Conservation (phyloP, 768 basidiomycete species). For the Amanita rubescens region DNA sequence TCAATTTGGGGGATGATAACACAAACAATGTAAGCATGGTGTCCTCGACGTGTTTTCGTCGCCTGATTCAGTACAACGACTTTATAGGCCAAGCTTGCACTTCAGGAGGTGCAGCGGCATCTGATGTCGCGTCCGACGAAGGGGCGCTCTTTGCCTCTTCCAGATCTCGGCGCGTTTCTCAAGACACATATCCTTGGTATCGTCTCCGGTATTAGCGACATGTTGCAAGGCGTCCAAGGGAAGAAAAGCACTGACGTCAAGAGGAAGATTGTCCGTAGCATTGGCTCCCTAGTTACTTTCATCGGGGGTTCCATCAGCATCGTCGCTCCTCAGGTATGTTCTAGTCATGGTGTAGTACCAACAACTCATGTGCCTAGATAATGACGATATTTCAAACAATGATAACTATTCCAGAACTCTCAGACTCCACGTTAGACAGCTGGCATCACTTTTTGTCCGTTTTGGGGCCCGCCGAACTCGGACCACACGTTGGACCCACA, state of each 20-base stretch:
- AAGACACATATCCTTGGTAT: slow-evolving; percentile 77
- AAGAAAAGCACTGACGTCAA: slow-evolving; percentile 66
- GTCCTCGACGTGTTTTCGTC: slow-evolving; percentile 12
- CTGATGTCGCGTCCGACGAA: slow-evolving; percentile 24
- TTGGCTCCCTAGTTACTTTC: slow-evolving; percentile 63
- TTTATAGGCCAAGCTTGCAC: slow-evolving; percentile 26
- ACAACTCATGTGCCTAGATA: slow-evolving; percentile 43
- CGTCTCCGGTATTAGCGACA: slow-evolving; percentile 78
- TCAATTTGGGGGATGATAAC: slow-evolving; percentile 70
- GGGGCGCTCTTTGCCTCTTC: slow-evolving; percentile 19
- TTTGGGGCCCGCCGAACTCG: slow-evolving; percentile 60
- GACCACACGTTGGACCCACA: slow-evolving; percentile 80
- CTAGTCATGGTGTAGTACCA: slow-evolving; percentile 1
- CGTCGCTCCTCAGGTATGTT: slow-evolving; percentile 79
- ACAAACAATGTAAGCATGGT: slow-evolving; percentile 36
- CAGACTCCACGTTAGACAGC: slow-evolving; percentile 68
- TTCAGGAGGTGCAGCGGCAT: slow-evolving; percentile 39
- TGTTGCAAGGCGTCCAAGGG: slow-evolving; percentile 77
- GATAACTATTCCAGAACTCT: slow-evolving; percentile 65
- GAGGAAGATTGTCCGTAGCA: slow-evolving; percentile 68
- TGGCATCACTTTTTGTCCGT: slow-evolving; percentile 76
- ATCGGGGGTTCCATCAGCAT: slow-evolving; percentile 67
- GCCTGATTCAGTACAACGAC: background rate
- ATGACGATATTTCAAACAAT: slow-evolving; percentile 95
- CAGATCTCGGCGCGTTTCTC: slow-evolving; percentile 52